Evolutionary conservation across 192 early-diverging fungal genomes (phyloP).

Genomic region (Ambispora gerdemannii): DNA sequence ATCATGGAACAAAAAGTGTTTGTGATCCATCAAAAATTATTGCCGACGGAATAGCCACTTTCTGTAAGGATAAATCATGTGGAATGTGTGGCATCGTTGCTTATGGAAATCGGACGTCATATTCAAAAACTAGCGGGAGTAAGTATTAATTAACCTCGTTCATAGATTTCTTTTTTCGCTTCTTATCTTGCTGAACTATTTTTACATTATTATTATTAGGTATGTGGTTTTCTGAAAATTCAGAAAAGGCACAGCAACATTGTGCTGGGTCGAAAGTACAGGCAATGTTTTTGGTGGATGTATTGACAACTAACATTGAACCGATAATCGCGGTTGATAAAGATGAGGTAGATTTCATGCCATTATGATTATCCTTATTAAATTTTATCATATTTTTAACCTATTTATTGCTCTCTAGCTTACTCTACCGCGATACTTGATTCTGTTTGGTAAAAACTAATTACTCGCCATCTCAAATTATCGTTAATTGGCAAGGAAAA

Average conservation of each 20-base stretch:
- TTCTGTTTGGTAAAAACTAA: background rate
- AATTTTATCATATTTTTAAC: background rate
- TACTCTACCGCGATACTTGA: background rate
- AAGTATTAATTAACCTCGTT: too few species aligned
- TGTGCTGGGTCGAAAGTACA: background rate
- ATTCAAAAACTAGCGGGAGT: background rate
- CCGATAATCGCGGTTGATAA: background rate
- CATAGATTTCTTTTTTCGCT: too few species aligned
- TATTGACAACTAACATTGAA: background rate
- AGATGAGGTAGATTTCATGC: background rate
- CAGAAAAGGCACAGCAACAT: background rate
- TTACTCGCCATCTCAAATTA: too few species aligned
- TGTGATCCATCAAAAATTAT: background rate
- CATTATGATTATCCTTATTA: background rate
- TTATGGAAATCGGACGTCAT: background rate
- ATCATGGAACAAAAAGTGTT: background rate
- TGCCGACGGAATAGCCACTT: background rate
- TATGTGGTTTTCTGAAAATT: background rate
- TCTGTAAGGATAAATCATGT: background rate
- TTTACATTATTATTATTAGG: too few species aligned
- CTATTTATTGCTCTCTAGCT: background rate
- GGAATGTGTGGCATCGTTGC: background rate
- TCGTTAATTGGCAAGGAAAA: too few species aligned
- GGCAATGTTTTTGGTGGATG: background rate
- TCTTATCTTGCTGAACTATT: too few species aligned